Base-by-base conservation (phyloP, 1,284 basidiomycete species). In the Laetiporus sulphureus region DNA sequence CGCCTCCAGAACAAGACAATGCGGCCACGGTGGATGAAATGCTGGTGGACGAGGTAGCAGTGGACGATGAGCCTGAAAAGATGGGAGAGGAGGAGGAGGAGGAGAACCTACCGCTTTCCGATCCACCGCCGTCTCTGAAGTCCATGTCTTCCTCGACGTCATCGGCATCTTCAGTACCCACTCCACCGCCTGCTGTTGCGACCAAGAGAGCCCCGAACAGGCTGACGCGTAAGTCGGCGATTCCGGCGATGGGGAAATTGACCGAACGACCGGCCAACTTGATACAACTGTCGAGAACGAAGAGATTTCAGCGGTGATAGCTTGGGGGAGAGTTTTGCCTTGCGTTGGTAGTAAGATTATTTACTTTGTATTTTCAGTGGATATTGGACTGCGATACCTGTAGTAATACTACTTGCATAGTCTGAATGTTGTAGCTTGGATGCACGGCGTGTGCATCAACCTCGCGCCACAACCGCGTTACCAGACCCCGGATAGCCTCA, bases 111-210 rank as follows among this genome's bases (percentile, higher is more conserved):
- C 42, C 46, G 18, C 47, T 54, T 3, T 48, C 53, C 6, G 37
- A 41, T 27, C 25, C 25, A 27, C 25, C 25, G 13, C 25, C 25
- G 23, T 37, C 36, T 4, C 46, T 51, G 20, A 48, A 49, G 33
- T 57, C 57, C 1, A 38, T 57, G 2, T 63, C 63, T 5, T 65
- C 68, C 3, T 66, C 70, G 12, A 58, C 58, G 1, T 65, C 67
- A 0, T 68, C 71, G 12, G 59, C 61, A 7, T 55, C 52, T 3
- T 45, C 44, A 19, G 48, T 44, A 20, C 46, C 32, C 12, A 32
- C 50, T 12, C 45, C 55, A n/a, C 47, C 50, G 13, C 40, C 37
- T 19, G 47, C 51, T 5, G 49, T 48, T 4, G 42, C 34, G 11
- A 27, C 49, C 20, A 57, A 51, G 47, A 55, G 47, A 31, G 39